Evolutionary conservation across 2,329 filamentous ascomycete species (phyloP), one percentile per base, ranked within the genome.

Genomic region (Aspergillus sp.): DNA sequence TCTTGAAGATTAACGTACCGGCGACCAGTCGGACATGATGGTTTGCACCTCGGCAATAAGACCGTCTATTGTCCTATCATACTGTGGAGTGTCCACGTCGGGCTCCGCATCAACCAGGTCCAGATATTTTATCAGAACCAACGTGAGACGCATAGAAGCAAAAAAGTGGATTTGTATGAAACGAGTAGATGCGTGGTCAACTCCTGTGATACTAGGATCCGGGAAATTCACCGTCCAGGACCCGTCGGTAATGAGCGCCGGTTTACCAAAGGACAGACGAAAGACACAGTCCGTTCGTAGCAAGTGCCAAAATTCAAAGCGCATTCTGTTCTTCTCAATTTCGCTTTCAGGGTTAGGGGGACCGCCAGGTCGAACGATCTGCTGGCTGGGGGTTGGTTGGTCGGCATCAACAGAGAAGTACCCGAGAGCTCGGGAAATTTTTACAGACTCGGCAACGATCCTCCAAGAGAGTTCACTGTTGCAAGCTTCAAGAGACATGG

Each of bases 291-390:
- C 65, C 6, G 47, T 59, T 0, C 64, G 64, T 8, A 67, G 43
- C 3, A 67, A 48, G 21, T 67, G 64, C 65, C 65, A 67, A 47
- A 67, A 67, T 32, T 67, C 65, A 51, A 67, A 66, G 12, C 65
- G 63, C 38, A 64, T 63, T 13, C 63, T 61, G 52, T 67, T 67
- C 10, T 55, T 55, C 1, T 65, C 61, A 3, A 61, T 38, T 32
- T 60, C 57, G 2, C 19, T 52, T 38, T 58, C 23, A 38, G 54
- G 23, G 1, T 51, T 7, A 3, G 36, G 25, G 17, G 32, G n/a
- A 7, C 12, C 36, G 13, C 15, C 45, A 5, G 28, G 13, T 6
- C 17, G 39, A n/a, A 17, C 13, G 4, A 10, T 15, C 13, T 4
- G 48, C 5, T n/a, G 32, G 7, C n/a, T n/a, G 3, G 17, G 55